Evolutionary conservation across 2,329 filamentous ascomycete species (phyloP), one percentile per base, ranked within the genome.

Genomic region (Stagonosporopsis vannaccii): DNA sequence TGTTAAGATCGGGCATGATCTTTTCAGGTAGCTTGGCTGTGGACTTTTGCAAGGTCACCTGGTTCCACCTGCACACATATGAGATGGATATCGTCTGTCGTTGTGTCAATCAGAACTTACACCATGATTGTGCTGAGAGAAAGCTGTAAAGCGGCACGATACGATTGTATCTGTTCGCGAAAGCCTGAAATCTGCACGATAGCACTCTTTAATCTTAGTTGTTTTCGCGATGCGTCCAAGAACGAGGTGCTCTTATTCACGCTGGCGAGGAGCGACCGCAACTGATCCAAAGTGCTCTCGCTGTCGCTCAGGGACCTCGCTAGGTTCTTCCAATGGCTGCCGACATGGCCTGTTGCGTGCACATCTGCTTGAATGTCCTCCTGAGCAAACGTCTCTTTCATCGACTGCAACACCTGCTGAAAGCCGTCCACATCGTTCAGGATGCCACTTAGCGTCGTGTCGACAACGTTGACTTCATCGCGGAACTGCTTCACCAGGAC

Each of bases 311-410:
- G 35, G 3, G 62, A 64, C 41, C 60, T 54, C 37, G 60, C 56
- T 12, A 69, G 60, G 25, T 69, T 67, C 37, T 63, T 63, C 61
- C 59, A 70, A 48, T 68, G 66, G 37, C 50, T 63, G 12, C 64
- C 62, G 4, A 65, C 55, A 51, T 68, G 62, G 5, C 65, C 66
- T 4, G 62, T 70, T 3, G 42, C 45, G 23, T 62, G 59, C 11
- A 65, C 40, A 22, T 54, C 53, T 15, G 54, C 56, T 36, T 59
- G 60, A 25, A 62, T 53, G n/a, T 65, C 60, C 12, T 58, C 42
- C n/a, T 63, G 61, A 8, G 61, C 58, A 39, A 70, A 61, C 1
- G 64, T 68, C 28, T 68, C 67, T 56, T 58, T 62, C 64, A 67
- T 66, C 12, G 64, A 63, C 44, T 59, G 54, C 15, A 70, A 35